A percentile compares a stretch with the other conserved stretches of the same genome.
phyloP scores from a whole-genome alignment of 257 asterid genomes.

The Penstemon newberryi region DNA sequence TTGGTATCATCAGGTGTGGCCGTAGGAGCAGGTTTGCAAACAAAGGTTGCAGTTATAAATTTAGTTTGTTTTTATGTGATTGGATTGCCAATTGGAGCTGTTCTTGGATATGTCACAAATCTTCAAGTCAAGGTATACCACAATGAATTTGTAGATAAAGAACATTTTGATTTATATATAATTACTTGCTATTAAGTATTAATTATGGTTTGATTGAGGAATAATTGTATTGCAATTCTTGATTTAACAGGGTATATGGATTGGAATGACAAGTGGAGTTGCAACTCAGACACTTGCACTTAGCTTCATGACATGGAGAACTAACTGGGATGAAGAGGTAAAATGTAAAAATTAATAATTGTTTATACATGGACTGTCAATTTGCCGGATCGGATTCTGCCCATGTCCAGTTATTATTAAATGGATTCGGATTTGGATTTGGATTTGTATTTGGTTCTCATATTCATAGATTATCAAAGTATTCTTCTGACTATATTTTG shows the following conservation, averaged over 20 bases:
- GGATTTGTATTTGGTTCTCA: too few relatives aligned
- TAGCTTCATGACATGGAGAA: slow-evolving; percentile 63
- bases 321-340: slow-evolving; percentile 73
- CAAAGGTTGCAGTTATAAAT: slow-evolving; percentile 46
- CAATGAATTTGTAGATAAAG: too few relatives aligned
- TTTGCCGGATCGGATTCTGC: too few relatives aligned
- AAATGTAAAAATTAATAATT: background rate
- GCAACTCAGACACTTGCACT: slow-evolving; percentile 51
- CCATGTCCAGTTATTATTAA: too few relatives aligned
- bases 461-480: too few relatives aligned
- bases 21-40: slow-evolving; percentile 57
- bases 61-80: slow-evolving; percentile 41
- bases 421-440: too few relatives aligned
- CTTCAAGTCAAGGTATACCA: slow-evolving; percentile 39
- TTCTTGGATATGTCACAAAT: slow-evolving; percentile 39
- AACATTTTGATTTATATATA: too few relatives aligned
- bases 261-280: slow-evolving; percentile 67
- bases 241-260: slow-evolving; percentile 65
- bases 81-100: slow-evolving; percentile 48
- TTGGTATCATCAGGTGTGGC: slow-evolving; percentile 49
- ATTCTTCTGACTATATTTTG: too few relatives aligned
- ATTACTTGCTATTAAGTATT: background rate
- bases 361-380: too few relatives aligned
- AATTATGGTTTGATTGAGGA: too few relatives aligned
- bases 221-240: background rate